These are phyloP conservation scores for Pelargonium fulgidum DNA, from an alignment of 441 rosid species.

Conservation along the genomic window DNA sequence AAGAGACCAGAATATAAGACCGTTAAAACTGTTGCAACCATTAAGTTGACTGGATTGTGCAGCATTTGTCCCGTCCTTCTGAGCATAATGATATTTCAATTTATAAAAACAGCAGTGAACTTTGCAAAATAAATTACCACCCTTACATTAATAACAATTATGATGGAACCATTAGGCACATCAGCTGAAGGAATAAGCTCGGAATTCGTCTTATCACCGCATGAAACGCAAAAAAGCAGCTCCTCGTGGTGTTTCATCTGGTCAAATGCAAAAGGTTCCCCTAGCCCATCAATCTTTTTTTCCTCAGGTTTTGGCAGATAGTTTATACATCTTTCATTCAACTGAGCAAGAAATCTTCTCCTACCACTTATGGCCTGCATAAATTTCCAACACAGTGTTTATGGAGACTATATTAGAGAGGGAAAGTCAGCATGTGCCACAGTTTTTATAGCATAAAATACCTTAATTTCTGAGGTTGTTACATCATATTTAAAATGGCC, in stretches of 20 bases:
- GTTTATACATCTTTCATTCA: constrained; percentile 22
- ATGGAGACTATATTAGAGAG: neutral
- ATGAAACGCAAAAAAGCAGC: constrained; percentile 33
- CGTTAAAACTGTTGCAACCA: neutral
- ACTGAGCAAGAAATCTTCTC: constrained; percentile 35
- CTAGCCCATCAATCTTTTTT: constrained; percentile 9
- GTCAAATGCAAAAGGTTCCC: constrained; percentile 19
- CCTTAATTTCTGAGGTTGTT: constrained; percentile 36
- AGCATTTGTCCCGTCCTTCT: constrained; percentile 10
- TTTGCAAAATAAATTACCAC: constrained; percentile 6
- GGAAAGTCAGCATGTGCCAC: neutral
- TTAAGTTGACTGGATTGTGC: neutral
- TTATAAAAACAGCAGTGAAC: constrained; percentile 11
- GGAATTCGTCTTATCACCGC: constrained; percentile 24
- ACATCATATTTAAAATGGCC: constrained; percentile 33
- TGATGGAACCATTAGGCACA: constrained; percentile 27
- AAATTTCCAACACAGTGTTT: neutral
- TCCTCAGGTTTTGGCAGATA: constrained; percentile 21
- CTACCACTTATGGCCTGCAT: constrained; percentile 32
- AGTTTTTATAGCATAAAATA: constrained; percentile 9
- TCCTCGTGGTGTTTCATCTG: constrained; percentile 26
- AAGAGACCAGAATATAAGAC: constrained; percentile 1
- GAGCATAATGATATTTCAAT: constrained; percentile 8
- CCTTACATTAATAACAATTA: constrained; percentile 32
- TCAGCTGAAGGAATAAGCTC: constrained; percentile 30